A percentile compares a stretch with the other conserved stretches of the same genome.
Conservation (phyloP, 164 flowering plant species). For the Piper longum region DNA sequence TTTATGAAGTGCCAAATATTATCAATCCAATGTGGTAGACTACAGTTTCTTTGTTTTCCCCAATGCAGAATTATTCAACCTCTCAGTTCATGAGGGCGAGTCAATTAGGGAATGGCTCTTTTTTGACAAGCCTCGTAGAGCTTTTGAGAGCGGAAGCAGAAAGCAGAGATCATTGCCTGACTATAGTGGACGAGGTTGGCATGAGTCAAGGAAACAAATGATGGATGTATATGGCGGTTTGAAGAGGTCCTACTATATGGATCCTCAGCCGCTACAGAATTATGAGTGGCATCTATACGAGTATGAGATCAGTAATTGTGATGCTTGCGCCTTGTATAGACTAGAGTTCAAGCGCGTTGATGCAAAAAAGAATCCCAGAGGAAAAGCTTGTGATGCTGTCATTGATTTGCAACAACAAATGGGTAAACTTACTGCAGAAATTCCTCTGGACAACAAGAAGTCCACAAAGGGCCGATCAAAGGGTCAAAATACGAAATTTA, state of each 20-base stretch:
- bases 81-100: slow-evolving; percentile 71
- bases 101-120: slow-evolving; percentile 96
- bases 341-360: slow-evolving; percentile 80
- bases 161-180: slow-evolving; percentile 97
- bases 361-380: slow-evolving; percentile 70
- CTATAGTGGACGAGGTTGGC: slow-evolving; percentile 98
- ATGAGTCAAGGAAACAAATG: slow-evolving; percentile 95
- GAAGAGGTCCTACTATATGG: slow-evolving; percentile 98
- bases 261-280: slow-evolving; percentile 75
- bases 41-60: slow-evolving; percentile 1
- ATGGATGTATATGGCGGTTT: slow-evolving; percentile 81
- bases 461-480: slow-evolving; percentile 42
- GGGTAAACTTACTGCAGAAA: slow-evolving; percentile 81
- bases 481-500: slow-evolving; percentile 21
- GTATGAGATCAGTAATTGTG: slow-evolving; percentile 85
- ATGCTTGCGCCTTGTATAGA: slow-evolving; percentile 78
- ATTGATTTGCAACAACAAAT: slow-evolving; percentile 89
- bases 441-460: slow-evolving; percentile 56
- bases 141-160: slow-evolving; percentile 95
- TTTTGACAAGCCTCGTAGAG: slow-evolving; percentile 95
- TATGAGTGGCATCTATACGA: slow-evolving; percentile 96
- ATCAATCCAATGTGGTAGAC: too few species aligned
- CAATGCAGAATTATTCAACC: slow-evolving; percentile 85
- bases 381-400: slow-evolving; percentile 62
- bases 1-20: too few species aligned